Conservation (phyloP, 2,329 filamentous ascomycete genomes). For the Neurospora sp. region DNA sequence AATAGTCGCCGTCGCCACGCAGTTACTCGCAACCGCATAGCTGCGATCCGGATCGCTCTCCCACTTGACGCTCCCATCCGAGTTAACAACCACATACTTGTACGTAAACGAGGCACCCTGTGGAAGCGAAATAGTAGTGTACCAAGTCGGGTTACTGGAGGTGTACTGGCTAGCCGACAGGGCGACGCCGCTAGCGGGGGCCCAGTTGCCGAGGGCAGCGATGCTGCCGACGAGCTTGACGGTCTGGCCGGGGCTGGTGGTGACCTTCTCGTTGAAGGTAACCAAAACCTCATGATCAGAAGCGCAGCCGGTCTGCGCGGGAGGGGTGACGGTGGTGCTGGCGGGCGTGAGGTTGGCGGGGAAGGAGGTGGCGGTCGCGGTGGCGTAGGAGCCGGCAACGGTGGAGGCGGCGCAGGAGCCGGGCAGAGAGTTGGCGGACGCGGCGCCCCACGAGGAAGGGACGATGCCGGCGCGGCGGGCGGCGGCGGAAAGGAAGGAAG, state of each 20-base stretch:
- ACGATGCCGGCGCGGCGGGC: slow-evolving; percentile 44
- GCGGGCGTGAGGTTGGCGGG: slow-evolving; percentile 38
- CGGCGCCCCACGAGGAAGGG: slow-evolving; percentile 46
- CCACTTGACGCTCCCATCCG: slow-evolving; percentile 48
- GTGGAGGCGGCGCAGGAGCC: slow-evolving; percentile 36
- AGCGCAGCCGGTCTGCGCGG: slow-evolving; percentile 26
- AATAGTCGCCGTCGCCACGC: slow-evolving; percentile 19
- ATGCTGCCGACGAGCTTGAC: slow-evolving; percentile 56
- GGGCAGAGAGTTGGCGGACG: slow-evolving; percentile 37
- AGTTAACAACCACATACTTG: slow-evolving; percentile 55
- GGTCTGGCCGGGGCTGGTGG: slow-evolving; percentile 50
- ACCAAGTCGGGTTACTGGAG: slow-evolving; percentile 50
- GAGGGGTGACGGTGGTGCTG: slow-evolving; percentile 10
- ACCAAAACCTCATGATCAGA: slow-evolving; percentile 41
- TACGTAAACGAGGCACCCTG: slow-evolving; percentile 51
- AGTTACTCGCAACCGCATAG: slow-evolving; percentile 25
- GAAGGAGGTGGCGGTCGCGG: slow-evolving; percentile 37
- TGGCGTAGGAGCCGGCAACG: slow-evolving; percentile 39
- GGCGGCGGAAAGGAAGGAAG: slow-evolving; percentile 55
- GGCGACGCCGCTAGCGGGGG: slow-evolving; percentile 39
- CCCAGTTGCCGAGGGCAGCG: slow-evolving; percentile 52
- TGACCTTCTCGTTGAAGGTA: slow-evolving; percentile 49
- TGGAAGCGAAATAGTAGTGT: slow-evolving; percentile 40
- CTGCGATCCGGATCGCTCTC: slow-evolving; percentile 48
- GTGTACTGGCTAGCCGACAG: slow-evolving; percentile 53